phyloP scores from a whole-genome alignment of 768 basidiomycete species.

The Suillus brevipes region DNA sequence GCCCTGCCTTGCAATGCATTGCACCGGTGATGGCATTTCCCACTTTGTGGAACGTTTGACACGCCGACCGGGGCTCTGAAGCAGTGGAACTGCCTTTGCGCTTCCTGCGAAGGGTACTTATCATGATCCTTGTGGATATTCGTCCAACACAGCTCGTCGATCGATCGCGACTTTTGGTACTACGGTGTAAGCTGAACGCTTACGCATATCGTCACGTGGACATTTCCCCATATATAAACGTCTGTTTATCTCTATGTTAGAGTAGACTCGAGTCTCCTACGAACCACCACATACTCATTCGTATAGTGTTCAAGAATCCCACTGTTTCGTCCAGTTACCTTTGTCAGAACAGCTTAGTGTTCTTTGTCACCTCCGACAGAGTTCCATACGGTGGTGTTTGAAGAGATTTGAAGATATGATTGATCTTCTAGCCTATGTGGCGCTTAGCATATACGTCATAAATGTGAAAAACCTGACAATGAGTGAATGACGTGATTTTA shows the following conservation, averaged over 20 bases:
- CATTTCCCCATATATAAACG: too few species aligned
- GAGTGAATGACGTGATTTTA: background rate
- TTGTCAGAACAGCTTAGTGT: too few species aligned
- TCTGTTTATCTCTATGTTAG: too few species aligned
- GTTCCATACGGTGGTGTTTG: background rate
- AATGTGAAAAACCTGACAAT: background rate
- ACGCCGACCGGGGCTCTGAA: background rate
- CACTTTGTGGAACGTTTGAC: background rate
- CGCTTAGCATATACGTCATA: background rate
- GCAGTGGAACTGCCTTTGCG: background rate
- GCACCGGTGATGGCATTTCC: background rate
- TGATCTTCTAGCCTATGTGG: background rate
- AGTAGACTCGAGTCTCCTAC: too few species aligned
- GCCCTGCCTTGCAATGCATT: background rate
- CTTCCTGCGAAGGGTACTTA: background rate
- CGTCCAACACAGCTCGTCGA: background rate
- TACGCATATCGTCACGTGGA: too few species aligned
- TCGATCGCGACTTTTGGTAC: background rate
- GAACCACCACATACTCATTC: too few species aligned
- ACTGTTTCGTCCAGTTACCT: too few species aligned
- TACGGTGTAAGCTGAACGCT: too few species aligned
- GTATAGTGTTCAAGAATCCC: too few species aligned
- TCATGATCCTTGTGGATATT: background rate
- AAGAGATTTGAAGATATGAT: background rate
- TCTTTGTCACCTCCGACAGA: too few species aligned